Evolutionary conservation across 2,329 filamentous ascomycete species (phyloP).

Genomic region (Chaetomium strumarium): DNA sequence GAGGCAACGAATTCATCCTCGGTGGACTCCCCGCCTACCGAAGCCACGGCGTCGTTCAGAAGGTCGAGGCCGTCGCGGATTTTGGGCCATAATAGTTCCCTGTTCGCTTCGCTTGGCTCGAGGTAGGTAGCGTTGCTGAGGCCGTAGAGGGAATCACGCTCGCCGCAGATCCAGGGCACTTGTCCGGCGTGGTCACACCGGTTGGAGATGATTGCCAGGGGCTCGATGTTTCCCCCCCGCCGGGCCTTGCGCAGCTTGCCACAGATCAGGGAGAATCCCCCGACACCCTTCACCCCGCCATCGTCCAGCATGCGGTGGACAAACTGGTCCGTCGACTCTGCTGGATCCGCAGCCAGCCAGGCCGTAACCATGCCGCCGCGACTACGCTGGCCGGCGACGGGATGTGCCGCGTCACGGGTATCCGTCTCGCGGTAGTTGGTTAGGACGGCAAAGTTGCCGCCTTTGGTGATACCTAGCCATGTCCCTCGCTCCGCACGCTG

Average conservation of each 20-base stretch:
- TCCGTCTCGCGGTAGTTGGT: conserved; percentile 60
- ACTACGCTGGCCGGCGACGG: conserved; percentile 50
- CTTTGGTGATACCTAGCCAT: conserved; percentile 58
- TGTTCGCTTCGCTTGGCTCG: conserved; percentile 35
- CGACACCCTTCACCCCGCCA: conserved; percentile 53
- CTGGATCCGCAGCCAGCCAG: conserved; percentile 48
- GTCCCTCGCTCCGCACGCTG: conserved; percentile 58
- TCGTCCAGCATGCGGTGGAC: conserved; percentile 48
- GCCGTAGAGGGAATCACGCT: conserved; percentile 48
- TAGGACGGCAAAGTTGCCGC: conserved; percentile 56
- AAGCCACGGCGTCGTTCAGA: conserved; percentile 38
- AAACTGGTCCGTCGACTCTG: conserved; percentile 45
- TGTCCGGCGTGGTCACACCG: conserved; percentile 46
- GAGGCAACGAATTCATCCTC: conserved; percentile 46
- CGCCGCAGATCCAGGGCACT: conserved; percentile 53
- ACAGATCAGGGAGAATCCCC: conserved; percentile 62
- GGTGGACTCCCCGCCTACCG: conserved; percentile 33
- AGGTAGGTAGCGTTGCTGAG: conserved; percentile 58
- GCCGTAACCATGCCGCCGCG: conserved; percentile 59
- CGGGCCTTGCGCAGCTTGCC: conserved; percentile 44
- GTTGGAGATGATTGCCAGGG: conserved; percentile 58
- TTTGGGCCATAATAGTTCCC: conserved; percentile 49
- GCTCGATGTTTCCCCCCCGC: conserved; percentile 32
- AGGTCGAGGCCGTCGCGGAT: conserved; percentile 47
- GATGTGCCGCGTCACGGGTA: conserved; percentile 43